Conservation (phyloP, 106 monocot species). For the Dactylorhiza incarnata region DNA sequence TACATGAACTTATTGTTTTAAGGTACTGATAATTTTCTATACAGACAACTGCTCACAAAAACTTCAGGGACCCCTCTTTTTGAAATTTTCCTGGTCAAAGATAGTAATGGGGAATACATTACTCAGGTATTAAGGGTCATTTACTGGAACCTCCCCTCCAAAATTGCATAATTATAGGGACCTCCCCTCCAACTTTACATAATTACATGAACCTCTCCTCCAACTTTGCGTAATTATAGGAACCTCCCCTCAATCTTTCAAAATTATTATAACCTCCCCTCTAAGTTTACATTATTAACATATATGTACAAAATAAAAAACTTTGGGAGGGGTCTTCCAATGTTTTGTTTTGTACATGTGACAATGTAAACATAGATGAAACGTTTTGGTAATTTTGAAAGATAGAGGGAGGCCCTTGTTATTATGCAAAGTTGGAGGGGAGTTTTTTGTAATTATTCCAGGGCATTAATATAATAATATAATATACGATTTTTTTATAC, state of each 20-base stretch:
- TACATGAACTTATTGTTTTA: background rate
- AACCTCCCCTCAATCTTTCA: no score
- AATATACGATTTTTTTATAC: no score
- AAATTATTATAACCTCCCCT: no score
- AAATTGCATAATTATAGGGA: background rate
- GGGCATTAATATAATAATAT: no score
- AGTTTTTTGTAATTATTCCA: background rate
- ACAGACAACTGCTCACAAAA: conserved; percentile 76
- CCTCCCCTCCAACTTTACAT: background rate
- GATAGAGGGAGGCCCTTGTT: no score
- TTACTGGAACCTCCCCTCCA: background rate
- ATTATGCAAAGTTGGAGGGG: no score
- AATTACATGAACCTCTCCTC: background rate
- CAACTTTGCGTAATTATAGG: no score
- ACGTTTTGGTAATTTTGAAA: background rate
- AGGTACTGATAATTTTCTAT: conserved; percentile 17
- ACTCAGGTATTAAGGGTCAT: conserved; percentile 41
- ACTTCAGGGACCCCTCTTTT: conserved; percentile 71
- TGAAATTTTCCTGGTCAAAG: conserved; percentile 88
- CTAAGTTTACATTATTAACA: no score
- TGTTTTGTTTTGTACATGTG: background rate
- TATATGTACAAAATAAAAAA: no score
- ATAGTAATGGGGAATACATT: conserved; percentile 53
- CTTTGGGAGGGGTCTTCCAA: no score
- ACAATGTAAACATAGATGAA: background rate